Base-by-base conservation (phyloP, 179 eudicot species). In the Spergularia azorica region DNA sequence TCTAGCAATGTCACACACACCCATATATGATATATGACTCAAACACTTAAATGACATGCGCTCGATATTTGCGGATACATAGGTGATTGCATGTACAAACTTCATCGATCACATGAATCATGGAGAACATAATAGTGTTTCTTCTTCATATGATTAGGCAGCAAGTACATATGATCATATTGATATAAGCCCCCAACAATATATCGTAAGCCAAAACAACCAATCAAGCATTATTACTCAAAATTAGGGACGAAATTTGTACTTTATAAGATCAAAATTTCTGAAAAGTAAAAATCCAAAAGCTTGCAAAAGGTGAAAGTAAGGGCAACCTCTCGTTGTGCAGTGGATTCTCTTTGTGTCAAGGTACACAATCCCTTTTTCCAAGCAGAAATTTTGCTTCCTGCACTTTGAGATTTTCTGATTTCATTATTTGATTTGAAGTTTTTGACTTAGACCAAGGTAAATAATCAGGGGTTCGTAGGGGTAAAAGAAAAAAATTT, bases 261-360 rank as follows among this genome's bases (percentile, higher is more conserved):
- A 72, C 71, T 65, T 65, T 9, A 38, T 41, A 43, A n/a, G 32
- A 16, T 39, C 63, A 6, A 62, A 51, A 67, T 12, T 57, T 21
- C 63, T 76, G 65, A 76, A 76, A 76, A 76, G 69, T 41, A 60
- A 15, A 51, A 65, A 64, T 76, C 18, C 3, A 80, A 75, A 81
- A 61, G 78, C 67, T 73, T 73, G 58, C 13, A 70, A 71, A 56
- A 56, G 51, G 32, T 71, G 16, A 56, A 71, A 55, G 4, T 58
- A 80, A 70, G 73, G 41, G 79, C 11, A 67, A 48, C 71, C 50
- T 18, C 74, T 57, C 59, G 13, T 77, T 67, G 43, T 26, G 32
- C 32, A 26, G 32, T 63, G 58, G 81, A 81, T 74, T 74, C 84
- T 70, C 82, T 82, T 75, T 79, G 82, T 63, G 82, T 63, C 82